A percentile compares a stretch with the other conserved stretches of the same genome.
Evolutionary conservation across 2,329 filamentous ascomycete genomes (phyloP).

Genomic region (Colletotrichum sp.): DNA sequence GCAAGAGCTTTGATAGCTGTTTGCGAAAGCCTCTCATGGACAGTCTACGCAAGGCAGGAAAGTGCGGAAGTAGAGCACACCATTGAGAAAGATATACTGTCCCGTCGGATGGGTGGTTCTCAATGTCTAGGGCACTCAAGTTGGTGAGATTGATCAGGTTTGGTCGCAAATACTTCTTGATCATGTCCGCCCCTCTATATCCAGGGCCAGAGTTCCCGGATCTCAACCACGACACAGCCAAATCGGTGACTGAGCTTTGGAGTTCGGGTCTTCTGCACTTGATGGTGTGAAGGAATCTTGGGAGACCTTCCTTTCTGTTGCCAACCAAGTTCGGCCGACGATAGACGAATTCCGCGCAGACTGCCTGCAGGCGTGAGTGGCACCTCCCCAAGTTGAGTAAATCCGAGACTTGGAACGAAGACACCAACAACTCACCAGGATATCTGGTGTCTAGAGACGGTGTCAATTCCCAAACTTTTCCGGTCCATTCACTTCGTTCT

Average conservation of each 20-base stretch:
- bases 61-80: neutral
- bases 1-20: neutral
- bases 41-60: neutral
- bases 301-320: neutral
- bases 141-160: neutral
- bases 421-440: neutral
- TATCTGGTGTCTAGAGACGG: neutral
- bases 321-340: neutral
- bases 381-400: neutral
- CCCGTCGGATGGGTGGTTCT: neutral
- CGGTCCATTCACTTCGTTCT: neutral
- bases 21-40: neutral
- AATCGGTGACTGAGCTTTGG: neutral
- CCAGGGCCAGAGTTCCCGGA: neutral
- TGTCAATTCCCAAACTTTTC: neutral
- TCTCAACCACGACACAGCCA: neutral
- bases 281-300: neutral
- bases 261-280: neutral
- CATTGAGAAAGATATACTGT: neutral
- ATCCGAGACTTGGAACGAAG: neutral
- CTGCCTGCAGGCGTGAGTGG: neutral
- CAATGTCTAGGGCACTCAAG: neutral
- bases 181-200: neutral
- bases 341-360: neutral
- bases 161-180: neutral